Conservation (phyloP, 2,329 filamentous ascomycete genomes). For the Microsporum audouinii region DNA sequence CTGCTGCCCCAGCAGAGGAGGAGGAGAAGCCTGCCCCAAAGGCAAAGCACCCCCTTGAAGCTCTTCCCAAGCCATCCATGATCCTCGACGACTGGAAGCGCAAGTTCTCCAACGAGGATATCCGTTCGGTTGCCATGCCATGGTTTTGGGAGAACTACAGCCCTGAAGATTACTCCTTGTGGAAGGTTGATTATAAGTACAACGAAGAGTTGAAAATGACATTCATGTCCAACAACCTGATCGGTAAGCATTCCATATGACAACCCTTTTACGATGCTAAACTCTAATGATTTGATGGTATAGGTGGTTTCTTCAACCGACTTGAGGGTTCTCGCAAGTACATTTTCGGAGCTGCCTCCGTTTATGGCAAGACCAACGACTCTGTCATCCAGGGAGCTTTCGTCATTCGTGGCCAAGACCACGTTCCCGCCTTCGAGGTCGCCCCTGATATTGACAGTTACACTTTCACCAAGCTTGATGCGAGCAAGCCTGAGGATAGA, state of each 20-base stretch:
- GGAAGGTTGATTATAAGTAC: slow-evolving; percentile 96
- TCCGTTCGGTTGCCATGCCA: slow-evolving; percentile 66
- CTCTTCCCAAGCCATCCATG: slow-evolving; percentile 66
- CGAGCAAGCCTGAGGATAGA: slow-evolving; percentile 68
- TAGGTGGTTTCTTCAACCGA: slow-evolving; percentile 86
- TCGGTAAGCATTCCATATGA: slow-evolving; percentile 43
- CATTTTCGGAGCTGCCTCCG: slow-evolving; percentile 81
- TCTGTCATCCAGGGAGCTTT: slow-evolving; percentile 89
- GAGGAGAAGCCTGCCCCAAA: slow-evolving; percentile 61
- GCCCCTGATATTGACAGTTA: slow-evolving; percentile 97
- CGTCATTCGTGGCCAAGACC: slow-evolving; percentile 84
- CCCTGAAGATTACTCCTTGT: slow-evolving; percentile 90
- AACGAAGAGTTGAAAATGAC: slow-evolving; percentile 92
- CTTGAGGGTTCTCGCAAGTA: slow-evolving; percentile 97
- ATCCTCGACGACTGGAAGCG: slow-evolving; percentile 97
- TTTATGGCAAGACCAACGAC: slow-evolving; percentile 81
- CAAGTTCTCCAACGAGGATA: slow-evolving; percentile 94
- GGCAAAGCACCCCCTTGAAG: slow-evolving; percentile 91
- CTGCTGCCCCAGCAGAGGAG: slow-evolving; percentile 37
- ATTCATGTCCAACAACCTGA: slow-evolving; percentile 99
- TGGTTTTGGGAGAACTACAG: slow-evolving; percentile 98
- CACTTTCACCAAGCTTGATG: slow-evolving; percentile 92
- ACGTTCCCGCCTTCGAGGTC: slow-evolving; percentile 79
- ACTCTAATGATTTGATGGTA: neutral
- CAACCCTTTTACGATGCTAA: neutral